Evolutionary conservation across 1,139 yeast genomes (phyloP).

Genomic region (Sugiyamaella grinbergsii): DNA sequence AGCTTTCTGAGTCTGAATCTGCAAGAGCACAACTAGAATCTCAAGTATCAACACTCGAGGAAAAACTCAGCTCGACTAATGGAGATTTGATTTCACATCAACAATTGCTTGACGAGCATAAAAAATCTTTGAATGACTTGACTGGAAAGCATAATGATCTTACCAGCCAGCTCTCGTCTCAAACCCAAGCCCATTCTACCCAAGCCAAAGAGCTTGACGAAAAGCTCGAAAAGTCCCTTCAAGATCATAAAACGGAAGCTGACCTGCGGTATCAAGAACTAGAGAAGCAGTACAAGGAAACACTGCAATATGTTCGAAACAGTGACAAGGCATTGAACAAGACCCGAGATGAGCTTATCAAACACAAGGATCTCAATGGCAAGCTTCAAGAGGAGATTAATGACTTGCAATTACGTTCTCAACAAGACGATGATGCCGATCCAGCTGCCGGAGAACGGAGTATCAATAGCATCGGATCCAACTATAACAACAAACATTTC

Average conservation of each 20-base stretch:
- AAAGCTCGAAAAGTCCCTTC: constrained; percentile 16
- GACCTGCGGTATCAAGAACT: constrained; percentile 24
- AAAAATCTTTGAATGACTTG: constrained; percentile 44
- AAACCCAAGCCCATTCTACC: constrained; percentile 5
- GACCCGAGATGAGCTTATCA: constrained; percentile 70
- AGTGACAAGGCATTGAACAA: constrained; percentile 73
- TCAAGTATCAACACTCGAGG: constrained; percentile 22
- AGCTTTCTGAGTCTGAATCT: constrained; percentile 32
- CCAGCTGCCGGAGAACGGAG: constrained; percentile 32
- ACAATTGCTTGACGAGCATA: constrained; percentile 24
- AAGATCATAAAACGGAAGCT: constrained; percentile 19
- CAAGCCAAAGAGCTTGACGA: constrained; percentile 19
- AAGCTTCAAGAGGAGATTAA: constrained; percentile 67
- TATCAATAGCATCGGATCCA: constrained; percentile 37
- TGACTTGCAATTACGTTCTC: constrained; percentile 56
- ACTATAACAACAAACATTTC: constrained; percentile 64
- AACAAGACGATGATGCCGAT: constrained; percentile 44
- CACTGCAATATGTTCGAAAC: constrained; percentile 70
- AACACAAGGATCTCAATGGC: constrained; percentile 58
- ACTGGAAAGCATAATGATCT: constrained; percentile 26
- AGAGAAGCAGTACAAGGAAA: constrained; percentile 65
- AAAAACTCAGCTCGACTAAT: constrained; percentile 20
- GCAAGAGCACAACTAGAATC: constrained; percentile 24
- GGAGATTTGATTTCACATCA: constrained; percentile 9
- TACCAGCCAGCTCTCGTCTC: constrained; percentile 19